Conservation (phyloP, 2,329 filamentous ascomycete genomes). For the Neofusicoccum cordaticola region DNA sequence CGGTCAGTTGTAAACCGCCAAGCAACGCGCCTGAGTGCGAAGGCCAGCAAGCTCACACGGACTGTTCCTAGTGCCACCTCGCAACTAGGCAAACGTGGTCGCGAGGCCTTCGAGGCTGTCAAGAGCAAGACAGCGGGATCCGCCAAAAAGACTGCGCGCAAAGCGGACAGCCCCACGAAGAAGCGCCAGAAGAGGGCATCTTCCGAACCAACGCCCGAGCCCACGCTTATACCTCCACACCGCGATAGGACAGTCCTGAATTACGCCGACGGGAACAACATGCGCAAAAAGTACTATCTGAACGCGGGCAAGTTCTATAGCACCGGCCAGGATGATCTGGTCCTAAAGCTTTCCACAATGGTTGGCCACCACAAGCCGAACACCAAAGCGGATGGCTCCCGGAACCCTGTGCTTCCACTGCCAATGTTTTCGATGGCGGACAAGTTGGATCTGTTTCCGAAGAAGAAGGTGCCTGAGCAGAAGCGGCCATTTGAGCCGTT, state of each 20-base stretch:
- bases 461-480: slow-evolving; percentile 12
- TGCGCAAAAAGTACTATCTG: neutral
- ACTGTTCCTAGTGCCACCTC: neutral
- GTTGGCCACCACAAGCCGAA: slow-evolving; percentile 39
- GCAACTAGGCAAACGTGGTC: slow-evolving; percentile 22
- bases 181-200: slow-evolving; percentile 1
- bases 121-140: slow-evolving; percentile 29
- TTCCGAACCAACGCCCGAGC: slow-evolving; percentile 5
- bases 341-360: neutral
- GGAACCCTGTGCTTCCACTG: slow-evolving; percentile 62
- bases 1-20: neutral
- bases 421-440: slow-evolving; percentile 77
- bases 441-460: slow-evolving; percentile 59
- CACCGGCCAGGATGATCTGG: slow-evolving; percentile 25
- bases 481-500: slow-evolving; percentile 15
- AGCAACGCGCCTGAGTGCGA: neutral
- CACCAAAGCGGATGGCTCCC: slow-evolving; percentile 20
- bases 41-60: neutral
- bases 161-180: neutral
- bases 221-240: slow-evolving; percentile 17
- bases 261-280: neutral
- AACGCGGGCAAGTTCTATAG: slow-evolving; percentile 21
- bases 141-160: slow-evolving; percentile 46
- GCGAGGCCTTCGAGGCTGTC: slow-evolving; percentile 37
- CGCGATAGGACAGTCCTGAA: slow-evolving; percentile 29